Base-by-base conservation (phyloP, 306 rosid genomes). In the Carpinus viminea region DNA sequence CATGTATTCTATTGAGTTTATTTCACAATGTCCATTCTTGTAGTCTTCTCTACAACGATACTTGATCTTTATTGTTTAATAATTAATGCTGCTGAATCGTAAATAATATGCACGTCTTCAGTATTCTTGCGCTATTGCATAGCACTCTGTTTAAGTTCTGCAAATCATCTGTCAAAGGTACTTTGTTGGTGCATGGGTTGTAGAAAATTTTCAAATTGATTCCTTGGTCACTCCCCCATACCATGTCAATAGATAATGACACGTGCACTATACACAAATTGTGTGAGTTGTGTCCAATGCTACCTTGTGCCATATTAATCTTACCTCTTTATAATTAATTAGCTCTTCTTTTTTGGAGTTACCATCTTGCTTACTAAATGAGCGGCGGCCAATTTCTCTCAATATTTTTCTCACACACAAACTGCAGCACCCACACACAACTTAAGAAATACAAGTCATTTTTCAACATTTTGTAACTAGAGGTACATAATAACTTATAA, bases 401-500 rank as follows among this genome's bases (percentile, higher is more conserved):
- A 24, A 24, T 24, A 24, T 24, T 24, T 24, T 24, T 24, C 26
- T 24, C 26, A 24, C 26, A 24, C 26, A 24, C 26, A 24, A 24
- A 24, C 26, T 24, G 26, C 26, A 24, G 26, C 26, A 24, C 26
- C 26, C 26, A 24, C 26, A 24, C 26, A 24, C 26, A 24, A 24
- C 26, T 24, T 24, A 24, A 24, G 26, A 24, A 24, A 24, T 24
- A 24, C 26, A 24, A 24, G 26, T 24, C 26, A n/a, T 24, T 85
- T 81, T 48, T 74, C 85, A 72, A 80, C 83, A n/a, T 76, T 88
- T 81, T 41, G 72, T 85, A 65, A 87, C 88, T 88, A 93, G 82
- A 65, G 81, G 83, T 69, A 83, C 90, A 60, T 92, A 88, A 81
- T 87, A 93, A 72, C 85, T 84, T 62, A 93, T 84, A 85, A 90